Percentiles rank a stretch among this genome's conserved stretches.
These are phyloP conservation scores for Microstroma glucosiphilum DNA, from an alignment of 1,284 basidiomycete genomes.

Conservation along the genomic window DNA sequence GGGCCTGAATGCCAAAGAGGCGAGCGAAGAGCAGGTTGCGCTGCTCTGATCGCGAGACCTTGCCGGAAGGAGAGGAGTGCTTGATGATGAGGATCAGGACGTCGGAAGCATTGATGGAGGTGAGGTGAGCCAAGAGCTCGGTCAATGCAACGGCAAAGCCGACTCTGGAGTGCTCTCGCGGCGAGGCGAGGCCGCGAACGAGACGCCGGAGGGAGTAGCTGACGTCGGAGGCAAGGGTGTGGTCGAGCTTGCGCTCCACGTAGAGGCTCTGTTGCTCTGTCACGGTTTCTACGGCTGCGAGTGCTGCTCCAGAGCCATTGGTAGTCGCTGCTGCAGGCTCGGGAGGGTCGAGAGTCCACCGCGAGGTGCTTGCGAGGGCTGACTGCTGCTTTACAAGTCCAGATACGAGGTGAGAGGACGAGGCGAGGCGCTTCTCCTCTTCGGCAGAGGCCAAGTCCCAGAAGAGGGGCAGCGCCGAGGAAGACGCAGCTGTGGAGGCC, in stretches of 20 bases:
- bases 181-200: constrained; percentile 70
- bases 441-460: constrained; percentile 84
- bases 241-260: constrained; percentile 56
- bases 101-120: constrained; percentile 64
- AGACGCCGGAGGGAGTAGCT: constrained; percentile 52
- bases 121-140: constrained; percentile 77
- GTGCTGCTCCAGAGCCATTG: constrained; percentile 41
- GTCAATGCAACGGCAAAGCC: constrained; percentile 94
- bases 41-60: constrained; percentile 76
- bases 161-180: constrained; percentile 81
- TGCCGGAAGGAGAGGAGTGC: constrained; percentile 29
- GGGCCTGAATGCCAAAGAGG: constrained; percentile 72
- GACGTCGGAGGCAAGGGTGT: constrained; percentile 58
- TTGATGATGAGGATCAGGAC: constrained; percentile 39
- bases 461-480: constrained; percentile 58
- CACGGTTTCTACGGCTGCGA: constrained; percentile 13
- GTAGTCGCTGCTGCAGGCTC: constrained; percentile 38
- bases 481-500: background rate
- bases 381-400: constrained; percentile 55
- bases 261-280: constrained; percentile 29
- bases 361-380: constrained; percentile 24
- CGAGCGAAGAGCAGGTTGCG: constrained; percentile 86
- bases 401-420: constrained; percentile 74
- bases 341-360: constrained; percentile 22
- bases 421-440: constrained; percentile 71